phyloP scores from a whole-genome alignment of 176 grass and related monocot species.

The Oropetium thomaeum region DNA sequence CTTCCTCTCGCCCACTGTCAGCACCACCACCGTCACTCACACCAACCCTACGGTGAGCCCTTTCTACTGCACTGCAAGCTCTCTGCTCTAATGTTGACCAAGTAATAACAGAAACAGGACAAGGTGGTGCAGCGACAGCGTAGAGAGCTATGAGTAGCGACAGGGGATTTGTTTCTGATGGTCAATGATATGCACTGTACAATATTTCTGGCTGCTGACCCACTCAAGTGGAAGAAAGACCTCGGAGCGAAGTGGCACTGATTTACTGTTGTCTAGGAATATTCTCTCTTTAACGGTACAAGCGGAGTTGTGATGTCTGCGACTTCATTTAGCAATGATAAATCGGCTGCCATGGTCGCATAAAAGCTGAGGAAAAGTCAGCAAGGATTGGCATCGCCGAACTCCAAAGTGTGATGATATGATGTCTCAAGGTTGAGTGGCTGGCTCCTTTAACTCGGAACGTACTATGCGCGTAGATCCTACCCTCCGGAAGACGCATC shows the following conservation, averaged over 20 bases:
- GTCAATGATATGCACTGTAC: conserved; percentile 2
- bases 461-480: conserved; percentile 11
- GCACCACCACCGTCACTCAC: conserved; percentile 40
- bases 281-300: conserved; percentile 32
- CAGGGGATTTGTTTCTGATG: conserved; percentile 21
- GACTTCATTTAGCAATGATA: conserved; percentile 35
- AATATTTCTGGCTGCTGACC: conserved; percentile 22
- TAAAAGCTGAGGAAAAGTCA: conserved; percentile 25
- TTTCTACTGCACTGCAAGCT: conserved; percentile 30
- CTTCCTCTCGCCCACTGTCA: conserved; percentile 36
- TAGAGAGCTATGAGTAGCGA: conserved; percentile 25
- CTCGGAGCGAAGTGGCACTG: conserved; percentile 28
- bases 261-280: conserved; percentile 48
- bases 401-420: conserved; percentile 11
- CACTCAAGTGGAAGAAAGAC: conserved; percentile 36
- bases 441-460: conserved; percentile 20
- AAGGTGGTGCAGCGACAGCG: conserved; percentile 34
- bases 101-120: conserved; percentile 10
- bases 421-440: conserved; percentile 23
- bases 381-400: conserved; percentile 6
- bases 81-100: conserved; percentile 11
- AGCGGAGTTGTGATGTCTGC: conserved; percentile 3
- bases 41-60: conserved; percentile 44
- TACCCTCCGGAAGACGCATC: conserved; percentile 16
- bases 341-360: conserved; percentile 5